Evolutionary conservation across 2,329 filamentous ascomycete genomes (phyloP).

Genomic region (Graphiopsis chlorocephala): DNA sequence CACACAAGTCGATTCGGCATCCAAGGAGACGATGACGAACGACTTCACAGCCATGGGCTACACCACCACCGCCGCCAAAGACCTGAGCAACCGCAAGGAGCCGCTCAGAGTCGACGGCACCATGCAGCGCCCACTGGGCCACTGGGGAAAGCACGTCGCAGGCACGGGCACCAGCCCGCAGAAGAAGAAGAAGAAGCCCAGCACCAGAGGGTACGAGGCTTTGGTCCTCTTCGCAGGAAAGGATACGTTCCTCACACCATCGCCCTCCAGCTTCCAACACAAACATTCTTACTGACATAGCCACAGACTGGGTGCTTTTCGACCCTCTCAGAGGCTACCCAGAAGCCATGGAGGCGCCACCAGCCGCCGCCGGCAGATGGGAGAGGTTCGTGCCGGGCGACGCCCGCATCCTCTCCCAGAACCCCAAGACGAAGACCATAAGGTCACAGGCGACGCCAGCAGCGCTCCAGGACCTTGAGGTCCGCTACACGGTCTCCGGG

Average conservation of each 20-base stretch:
- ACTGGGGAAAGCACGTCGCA: not conserved
- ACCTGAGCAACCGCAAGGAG: not conserved
- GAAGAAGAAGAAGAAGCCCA: slow-evolving; percentile 15
- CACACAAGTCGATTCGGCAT: not conserved
- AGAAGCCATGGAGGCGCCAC: slow-evolving; percentile 8
- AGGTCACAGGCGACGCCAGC: slow-evolving; percentile 18
- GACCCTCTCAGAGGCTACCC: slow-evolving; percentile 23
- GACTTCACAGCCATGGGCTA: slow-evolving; percentile 17
- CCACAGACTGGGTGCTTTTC: slow-evolving; percentile 29
- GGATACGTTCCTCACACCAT: slow-evolving; percentile 35
- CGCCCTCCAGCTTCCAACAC: slow-evolving; percentile 17
- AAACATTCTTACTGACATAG: slow-evolving; percentile 3
- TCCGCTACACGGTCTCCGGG: slow-evolving; percentile 23
- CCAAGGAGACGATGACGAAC: slow-evolving; percentile 1
- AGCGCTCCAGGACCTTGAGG: slow-evolving; percentile 15
- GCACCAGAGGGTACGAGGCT: slow-evolving; percentile 7
- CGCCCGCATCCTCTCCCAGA: slow-evolving; percentile 25
- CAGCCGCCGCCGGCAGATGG: slow-evolving; percentile 12
- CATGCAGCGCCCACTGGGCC: not conserved
- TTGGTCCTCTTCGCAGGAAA: slow-evolving; percentile 2
- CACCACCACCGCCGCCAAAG: not conserved
- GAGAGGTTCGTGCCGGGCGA: slow-evolving; percentile 24
- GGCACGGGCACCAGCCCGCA: not conserved
- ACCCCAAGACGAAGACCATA: slow-evolving; percentile 20
- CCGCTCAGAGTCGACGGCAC: not conserved